phyloP scores from a whole-genome alignment of 768 basidiomycete species.

The Udeniomyces megalosporus region DNA sequence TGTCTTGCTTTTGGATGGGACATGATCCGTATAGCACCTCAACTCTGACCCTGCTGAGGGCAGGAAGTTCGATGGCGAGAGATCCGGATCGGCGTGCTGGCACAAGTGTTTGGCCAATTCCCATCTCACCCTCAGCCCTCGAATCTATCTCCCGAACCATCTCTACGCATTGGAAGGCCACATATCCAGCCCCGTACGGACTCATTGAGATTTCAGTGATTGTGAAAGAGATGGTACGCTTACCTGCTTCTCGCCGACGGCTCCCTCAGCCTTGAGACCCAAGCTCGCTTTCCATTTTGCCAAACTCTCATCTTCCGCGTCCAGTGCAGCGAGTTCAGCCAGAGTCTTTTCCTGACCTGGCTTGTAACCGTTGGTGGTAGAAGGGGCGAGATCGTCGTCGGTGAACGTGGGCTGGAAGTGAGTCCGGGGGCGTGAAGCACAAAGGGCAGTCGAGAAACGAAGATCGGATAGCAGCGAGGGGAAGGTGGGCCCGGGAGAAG shows the following conservation, averaged over 20 bases:
- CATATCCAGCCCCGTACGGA: no score
- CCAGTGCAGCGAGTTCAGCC: conserved; percentile 52
- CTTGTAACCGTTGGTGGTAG: conserved; percentile 31
- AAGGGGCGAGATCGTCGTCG: conserved; percentile 27
- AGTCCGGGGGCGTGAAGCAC: not conserved
- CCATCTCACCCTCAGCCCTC: no score
- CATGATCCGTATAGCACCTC: no score
- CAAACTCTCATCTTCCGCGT: conserved; percentile 62
- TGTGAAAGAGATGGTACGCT: no score
- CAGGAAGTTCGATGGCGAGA: no score
- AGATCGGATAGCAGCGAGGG: not conserved
- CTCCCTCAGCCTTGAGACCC: conserved; percentile 45
- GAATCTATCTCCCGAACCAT: not conserved
- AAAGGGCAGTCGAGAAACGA: not conserved
- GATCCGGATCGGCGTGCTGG: no score
- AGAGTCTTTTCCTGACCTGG: conserved; percentile 37
- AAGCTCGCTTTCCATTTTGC: conserved; percentile 91
- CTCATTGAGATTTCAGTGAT: no score
- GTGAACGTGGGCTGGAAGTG: conserved; percentile 16
- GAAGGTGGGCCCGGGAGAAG: not conserved
- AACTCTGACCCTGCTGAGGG: no score
- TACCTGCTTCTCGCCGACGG: conserved; percentile 7
- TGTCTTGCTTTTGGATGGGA: no score
- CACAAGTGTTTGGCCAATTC: no score
- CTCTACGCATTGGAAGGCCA: no score